These are phyloP conservation scores for Leccinum rimulosum DNA, from an alignment of 768 basidiomycete species.

Conservation along the genomic window DNA sequence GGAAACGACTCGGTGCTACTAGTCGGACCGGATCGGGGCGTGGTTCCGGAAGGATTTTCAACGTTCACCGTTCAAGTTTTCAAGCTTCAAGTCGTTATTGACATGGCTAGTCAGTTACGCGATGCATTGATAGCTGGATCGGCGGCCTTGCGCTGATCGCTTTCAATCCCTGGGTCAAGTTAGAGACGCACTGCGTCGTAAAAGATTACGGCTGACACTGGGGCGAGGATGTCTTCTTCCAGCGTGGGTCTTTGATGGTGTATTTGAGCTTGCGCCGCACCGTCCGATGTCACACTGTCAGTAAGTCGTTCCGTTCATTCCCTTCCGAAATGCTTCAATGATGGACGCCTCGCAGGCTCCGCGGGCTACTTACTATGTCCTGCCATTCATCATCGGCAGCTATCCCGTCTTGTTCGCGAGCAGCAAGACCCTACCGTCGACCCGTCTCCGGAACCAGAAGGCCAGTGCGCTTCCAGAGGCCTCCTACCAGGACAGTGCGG, in stretches of 20 bases:
- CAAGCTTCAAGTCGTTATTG: too few species aligned
- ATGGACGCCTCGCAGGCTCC: background rate
- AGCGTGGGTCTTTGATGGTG: slow-evolving; percentile 95
- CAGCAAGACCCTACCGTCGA: too few species aligned
- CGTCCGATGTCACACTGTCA: slow-evolving; percentile 69
- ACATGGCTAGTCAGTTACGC: too few species aligned
- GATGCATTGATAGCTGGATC: slow-evolving; percentile 55
- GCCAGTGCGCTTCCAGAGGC: too few species aligned
- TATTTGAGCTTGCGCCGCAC: slow-evolving; percentile 90
- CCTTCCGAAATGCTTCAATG: background rate
- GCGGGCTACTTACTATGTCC: background rate
- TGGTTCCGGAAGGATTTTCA: too few species aligned
- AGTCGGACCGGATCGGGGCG: too few species aligned
- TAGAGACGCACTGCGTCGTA: slow-evolving; percentile 86
- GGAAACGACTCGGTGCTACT: too few species aligned
- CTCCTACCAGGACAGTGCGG: too few species aligned
- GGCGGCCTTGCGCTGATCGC: slow-evolving; percentile 81
- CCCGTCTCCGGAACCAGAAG: too few species aligned
- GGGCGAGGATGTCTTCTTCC: slow-evolving; percentile 85
- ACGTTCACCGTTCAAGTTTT: too few species aligned
- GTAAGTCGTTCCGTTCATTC: slow-evolving; percentile 29
- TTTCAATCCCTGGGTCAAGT: slow-evolving; percentile 99
- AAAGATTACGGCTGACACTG: slow-evolving; percentile 99
- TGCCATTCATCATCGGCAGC: slow-evolving; percentile 33
- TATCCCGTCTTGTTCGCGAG: slow-evolving; percentile 88